Percentiles rank a stretch among this genome's conserved stretches.
Conservation (phyloP, 2,329 filamentous ascomycete genomes). For the Xylaria sp. region DNA sequence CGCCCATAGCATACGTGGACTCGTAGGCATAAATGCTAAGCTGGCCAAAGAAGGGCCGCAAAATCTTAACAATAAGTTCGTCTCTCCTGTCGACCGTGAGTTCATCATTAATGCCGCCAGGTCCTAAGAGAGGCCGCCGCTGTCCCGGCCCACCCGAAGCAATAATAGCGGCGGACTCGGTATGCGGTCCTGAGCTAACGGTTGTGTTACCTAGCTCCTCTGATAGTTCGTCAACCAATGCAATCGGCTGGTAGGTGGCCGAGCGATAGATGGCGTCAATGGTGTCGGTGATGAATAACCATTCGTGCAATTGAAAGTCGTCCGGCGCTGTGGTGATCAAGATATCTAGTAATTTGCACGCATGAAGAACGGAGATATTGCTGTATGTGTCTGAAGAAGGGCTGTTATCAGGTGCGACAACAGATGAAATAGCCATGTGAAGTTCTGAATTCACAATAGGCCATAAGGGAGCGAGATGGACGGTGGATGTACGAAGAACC, state of each 20-base stretch:
- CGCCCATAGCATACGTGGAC: slow-evolving; percentile 85
- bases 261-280: slow-evolving; percentile 94
- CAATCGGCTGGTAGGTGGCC: slow-evolving; percentile 72
- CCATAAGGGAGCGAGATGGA: slow-evolving; percentile 88
- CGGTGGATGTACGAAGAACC: slow-evolving; percentile 78
- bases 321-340: slow-evolving; percentile 89
- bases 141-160: slow-evolving; percentile 46
- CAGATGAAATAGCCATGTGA: slow-evolving; percentile 79
- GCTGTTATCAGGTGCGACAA: slow-evolving; percentile 74
- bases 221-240: slow-evolving; percentile 85
- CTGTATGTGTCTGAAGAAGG: slow-evolving; percentile 76
- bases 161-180: slow-evolving; percentile 49
- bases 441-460: slow-evolving; percentile 89
- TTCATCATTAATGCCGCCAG: slow-evolving; percentile 65
- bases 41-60: slow-evolving; percentile 90
- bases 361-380: slow-evolving; percentile 82
- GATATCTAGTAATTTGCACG: slow-evolving; percentile 91
- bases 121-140: slow-evolving; percentile 62
- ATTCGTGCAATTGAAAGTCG: slow-evolving; percentile 98
- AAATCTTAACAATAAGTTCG: slow-evolving; percentile 77
- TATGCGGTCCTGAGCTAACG: slow-evolving; percentile 47
- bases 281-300: slow-evolving; percentile 97
- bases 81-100: slow-evolving; percentile 69
- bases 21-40: slow-evolving; percentile 95
- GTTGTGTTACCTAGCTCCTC: slow-evolving; percentile 71